Evolutionary conservation across 768 basidiomycete genomes (phyloP).

Genomic region (Leccinum subgranulosum): DNA sequence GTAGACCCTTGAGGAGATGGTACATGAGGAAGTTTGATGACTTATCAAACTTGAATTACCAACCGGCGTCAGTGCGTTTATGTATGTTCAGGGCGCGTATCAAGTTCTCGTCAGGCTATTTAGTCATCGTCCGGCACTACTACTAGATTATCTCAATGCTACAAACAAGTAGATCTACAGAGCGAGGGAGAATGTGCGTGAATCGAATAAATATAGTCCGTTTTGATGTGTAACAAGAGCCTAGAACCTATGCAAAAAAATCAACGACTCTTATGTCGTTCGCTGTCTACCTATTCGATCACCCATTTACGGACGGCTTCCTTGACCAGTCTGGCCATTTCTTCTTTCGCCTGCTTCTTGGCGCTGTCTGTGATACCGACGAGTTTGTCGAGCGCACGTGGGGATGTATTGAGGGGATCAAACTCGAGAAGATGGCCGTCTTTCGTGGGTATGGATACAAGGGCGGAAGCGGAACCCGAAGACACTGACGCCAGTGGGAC

Average conservation of each 20-base stretch:
- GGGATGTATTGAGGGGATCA: slow-evolving; percentile 74
- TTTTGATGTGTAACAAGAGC: neutral
- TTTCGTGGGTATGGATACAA: slow-evolving; percentile 74
- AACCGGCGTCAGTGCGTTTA: too few species aligned
- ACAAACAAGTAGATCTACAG: slow-evolving; percentile 18
- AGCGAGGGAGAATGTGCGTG: neutral
- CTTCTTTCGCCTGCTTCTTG: slow-evolving; percentile 76
- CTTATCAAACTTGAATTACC: neutral
- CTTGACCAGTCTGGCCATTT: slow-evolving; percentile 70
- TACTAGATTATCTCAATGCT: slow-evolving; percentile 13
- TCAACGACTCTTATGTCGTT: neutral
- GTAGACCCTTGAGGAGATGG: slow-evolving; percentile 88
- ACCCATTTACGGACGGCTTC: slow-evolving; percentile 78
- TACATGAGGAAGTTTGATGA: slow-evolving; percentile 56
- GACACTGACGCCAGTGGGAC: neutral
- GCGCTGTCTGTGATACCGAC: slow-evolving; percentile 79
- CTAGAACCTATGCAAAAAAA: slow-evolving; percentile 1
- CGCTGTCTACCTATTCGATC: slow-evolving; percentile 35
- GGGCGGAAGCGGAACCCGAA: slow-evolving; percentile 42
- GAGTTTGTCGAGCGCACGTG: slow-evolving; percentile 67
- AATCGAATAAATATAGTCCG: slow-evolving; percentile 12
- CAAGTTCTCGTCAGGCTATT: neutral
- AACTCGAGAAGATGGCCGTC: slow-evolving; percentile 85
- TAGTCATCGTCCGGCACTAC: slow-evolving; percentile 1
- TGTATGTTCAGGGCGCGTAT: neutral